phyloP scores from a whole-genome alignment of 352 stramenopile species.

The Salisapilia sapeloensis region DNA sequence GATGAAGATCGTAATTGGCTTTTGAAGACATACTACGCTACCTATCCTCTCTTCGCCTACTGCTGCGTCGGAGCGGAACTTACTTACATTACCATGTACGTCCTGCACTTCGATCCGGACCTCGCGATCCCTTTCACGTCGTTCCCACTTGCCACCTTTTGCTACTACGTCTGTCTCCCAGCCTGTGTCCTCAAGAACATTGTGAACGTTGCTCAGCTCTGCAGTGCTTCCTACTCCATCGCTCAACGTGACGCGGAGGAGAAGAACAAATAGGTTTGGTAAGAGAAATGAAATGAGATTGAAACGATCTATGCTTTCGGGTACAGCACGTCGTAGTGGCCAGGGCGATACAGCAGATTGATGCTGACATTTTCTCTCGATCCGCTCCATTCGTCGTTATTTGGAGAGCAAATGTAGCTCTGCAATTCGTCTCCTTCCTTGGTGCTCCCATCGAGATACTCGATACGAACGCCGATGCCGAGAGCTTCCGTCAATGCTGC shows the following conservation, averaged over 20 bases:
- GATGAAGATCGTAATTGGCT: constrained; percentile 87
- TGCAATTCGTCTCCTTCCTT: constrained; percentile 23
- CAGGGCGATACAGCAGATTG: constrained; percentile 85
- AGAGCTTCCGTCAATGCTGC: constrained; percentile 85
- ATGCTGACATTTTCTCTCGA: constrained; percentile 18
- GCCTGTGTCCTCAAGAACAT: constrained; percentile 87
- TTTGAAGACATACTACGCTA: constrained; percentile 87
- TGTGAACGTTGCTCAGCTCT: constrained; percentile 85
- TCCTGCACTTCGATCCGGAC: constrained; percentile 66
- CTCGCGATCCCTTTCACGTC: constrained; percentile 32
- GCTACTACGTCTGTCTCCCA: constrained; percentile 79
- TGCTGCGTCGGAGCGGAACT: constrained; percentile 87
- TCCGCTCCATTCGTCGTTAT: not conserved
- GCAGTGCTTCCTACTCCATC: constrained; percentile 63
- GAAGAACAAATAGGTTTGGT: constrained; percentile 8
- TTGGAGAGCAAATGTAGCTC: constrained; percentile 39
- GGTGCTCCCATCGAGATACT: constrained; percentile 86
- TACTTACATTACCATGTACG: constrained; percentile 86
- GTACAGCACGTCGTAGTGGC: constrained; percentile 94
- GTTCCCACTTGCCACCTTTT: constrained; percentile 50
- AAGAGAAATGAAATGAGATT: constrained; percentile 1
- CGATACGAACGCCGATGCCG: constrained; percentile 75
- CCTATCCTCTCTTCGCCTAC: constrained; percentile 87
- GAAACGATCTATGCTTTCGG: constrained; percentile 3
- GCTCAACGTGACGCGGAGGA: constrained; percentile 40